A percentile compares a stretch with the other conserved stretches of the same genome.
Evolutionary conservation across 306 rosid species (phyloP).

Genomic region (Casuarina equisetifolia): DNA sequence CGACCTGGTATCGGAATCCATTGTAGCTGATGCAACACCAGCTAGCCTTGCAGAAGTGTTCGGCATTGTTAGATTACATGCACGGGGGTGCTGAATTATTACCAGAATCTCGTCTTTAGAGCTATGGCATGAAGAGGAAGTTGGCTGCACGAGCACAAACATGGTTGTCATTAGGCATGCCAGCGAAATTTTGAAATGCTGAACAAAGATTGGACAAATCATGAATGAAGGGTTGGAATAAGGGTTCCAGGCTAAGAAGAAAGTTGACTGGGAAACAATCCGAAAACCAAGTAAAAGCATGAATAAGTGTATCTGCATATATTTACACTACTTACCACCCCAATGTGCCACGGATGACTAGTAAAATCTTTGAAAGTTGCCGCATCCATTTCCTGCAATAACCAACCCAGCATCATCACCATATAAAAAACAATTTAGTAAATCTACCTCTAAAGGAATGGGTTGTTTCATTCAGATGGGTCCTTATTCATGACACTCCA

Average conservation of each 20-base stretch:
- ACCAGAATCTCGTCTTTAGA: constrained; percentile 64
- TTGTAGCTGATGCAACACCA: constrained; percentile 20
- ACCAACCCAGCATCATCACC: constrained; percentile 20
- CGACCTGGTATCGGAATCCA: constrained; percentile 22
- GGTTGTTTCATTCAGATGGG: not conserved
- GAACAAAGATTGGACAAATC: not conserved
- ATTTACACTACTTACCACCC: constrained; percentile 63
- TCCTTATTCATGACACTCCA: constrained; percentile 7
- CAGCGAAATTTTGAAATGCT: not conserved
- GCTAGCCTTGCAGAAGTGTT: constrained; percentile 31
- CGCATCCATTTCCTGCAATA: constrained; percentile 87
- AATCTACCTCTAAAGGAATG: constrained; percentile 16
- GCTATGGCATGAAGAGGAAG: constrained; percentile 35
- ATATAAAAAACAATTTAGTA: constrained; percentile 3
- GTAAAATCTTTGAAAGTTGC: constrained; percentile 78
- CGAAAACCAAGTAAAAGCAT: not conserved
- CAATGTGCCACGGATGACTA: constrained; percentile 80
- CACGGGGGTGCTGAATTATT: constrained; percentile 77
- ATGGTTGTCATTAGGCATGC: constrained; percentile 8
- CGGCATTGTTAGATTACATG: constrained; percentile 37
- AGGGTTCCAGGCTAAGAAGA: constrained; percentile 5
- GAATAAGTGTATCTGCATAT: not conserved
- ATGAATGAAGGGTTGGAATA: constrained; percentile 5
- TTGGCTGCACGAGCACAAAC: constrained; percentile 54
- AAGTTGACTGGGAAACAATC: not conserved